Evolutionary conservation across 192 early-diverging fungal species (phyloP), one percentile per base, ranked within the genome.

Genomic region (Gigaspora rosea): DNA sequence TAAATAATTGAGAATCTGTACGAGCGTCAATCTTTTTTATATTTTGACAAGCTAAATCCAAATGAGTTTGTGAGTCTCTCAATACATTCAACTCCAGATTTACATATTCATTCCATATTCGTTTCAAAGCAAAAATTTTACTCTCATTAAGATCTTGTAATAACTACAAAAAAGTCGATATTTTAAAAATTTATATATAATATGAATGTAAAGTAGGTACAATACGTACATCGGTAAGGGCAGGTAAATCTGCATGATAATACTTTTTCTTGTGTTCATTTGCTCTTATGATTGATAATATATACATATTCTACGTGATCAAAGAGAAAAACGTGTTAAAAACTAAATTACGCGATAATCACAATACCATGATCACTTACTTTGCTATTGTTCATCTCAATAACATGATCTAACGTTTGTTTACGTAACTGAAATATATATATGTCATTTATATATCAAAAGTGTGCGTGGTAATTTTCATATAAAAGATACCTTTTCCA

Each of bases 351-450:
- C 41, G 41, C 7, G 41, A 41, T 41, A 7, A 41, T 41, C 7
- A 41, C 7, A 41, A 41, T 41, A 41, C 7, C 41, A 41, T 41
- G 0, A 41, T 41, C 2, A 41, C 41, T 41, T 82, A 87, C 87
- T 78, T 89, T 89, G 72, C 80, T 84, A 72, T 92, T 93, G 64
- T 92, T 87, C 82, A 91, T 86, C 33, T 94, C 91, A 16, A 92
- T 73, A 27, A 90, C 86, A 73, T 91, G 91, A 56, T 90, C 85
- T 46, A 83, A 79, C 51, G 80, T 67, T 27, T 86, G 83, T 58
- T 80, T 74, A 65, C 80, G 71, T 47, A 78, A 63, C 85, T 84
- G 71, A 63, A 50, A 48, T 71, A 70, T 27, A 41, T 6, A 41
- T 6, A 41, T 41, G 41, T 41, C 41, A 41, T 41, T 41, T 41